Conservation (phyloP, 148 eudicot species). For the Fallopia convolvulus region DNA sequence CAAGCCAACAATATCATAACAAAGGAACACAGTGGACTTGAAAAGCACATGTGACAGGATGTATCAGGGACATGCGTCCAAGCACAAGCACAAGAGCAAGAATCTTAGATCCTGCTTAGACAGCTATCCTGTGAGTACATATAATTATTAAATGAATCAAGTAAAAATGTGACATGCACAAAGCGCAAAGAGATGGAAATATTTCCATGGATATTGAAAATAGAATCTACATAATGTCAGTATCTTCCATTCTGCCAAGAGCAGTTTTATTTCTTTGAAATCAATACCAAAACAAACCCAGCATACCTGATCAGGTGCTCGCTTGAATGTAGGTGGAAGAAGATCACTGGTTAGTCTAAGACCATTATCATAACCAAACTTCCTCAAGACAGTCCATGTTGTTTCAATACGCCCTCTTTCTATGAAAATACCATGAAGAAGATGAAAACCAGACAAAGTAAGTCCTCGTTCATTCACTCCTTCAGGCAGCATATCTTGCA, state of each 20-base stretch:
- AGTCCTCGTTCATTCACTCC: conserved; percentile 87
- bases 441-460: conserved; percentile 78
- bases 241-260: neutral
- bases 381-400: conserved; percentile 89
- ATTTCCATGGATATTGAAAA: neutral
- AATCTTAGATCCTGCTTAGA: neutral
- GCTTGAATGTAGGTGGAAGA: conserved; percentile 66
- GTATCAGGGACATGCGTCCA: too few relatives aligned
- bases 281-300: neutral
- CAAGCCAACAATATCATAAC: neutral
- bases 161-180: neutral
- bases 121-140: neutral
- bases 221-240: neutral
- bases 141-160: neutral
- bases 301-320: conserved; percentile 75
- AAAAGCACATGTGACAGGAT: neutral
- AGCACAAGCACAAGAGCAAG: too few relatives aligned
- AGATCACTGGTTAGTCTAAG: conserved; percentile 61
- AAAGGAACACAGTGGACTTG: neutral
- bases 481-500: conserved; percentile 77
- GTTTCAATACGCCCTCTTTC: conserved; percentile 94
- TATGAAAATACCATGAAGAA: conserved; percentile 82
- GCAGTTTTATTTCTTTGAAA: neutral
- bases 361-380: conserved; percentile 87
- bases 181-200: neutral